These are phyloP conservation scores for Saposhnikovia divaricata DNA, from an alignment of 129 eudicot species.

Conservation along the genomic window DNA sequence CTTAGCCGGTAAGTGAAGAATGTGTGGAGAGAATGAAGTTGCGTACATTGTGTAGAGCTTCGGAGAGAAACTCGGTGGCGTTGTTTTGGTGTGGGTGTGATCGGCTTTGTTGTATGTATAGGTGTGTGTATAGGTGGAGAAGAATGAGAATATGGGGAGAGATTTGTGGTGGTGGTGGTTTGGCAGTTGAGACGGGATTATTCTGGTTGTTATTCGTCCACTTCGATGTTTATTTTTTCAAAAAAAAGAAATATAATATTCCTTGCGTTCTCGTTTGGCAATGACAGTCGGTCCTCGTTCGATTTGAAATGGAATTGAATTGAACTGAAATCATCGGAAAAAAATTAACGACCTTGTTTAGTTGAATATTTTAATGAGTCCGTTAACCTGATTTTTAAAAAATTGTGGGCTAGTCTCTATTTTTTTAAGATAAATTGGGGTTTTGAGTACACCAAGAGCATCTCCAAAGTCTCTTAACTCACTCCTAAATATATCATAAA, in stretches of 20 bases:
- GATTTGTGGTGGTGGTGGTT: constrained; percentile 17
- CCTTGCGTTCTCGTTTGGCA: neutral
- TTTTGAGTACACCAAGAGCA: too few species aligned
- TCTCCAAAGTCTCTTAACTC: too few species aligned
- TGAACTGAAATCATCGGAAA: too few species aligned
- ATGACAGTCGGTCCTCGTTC: too few species aligned
- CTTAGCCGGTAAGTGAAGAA: constrained; percentile 31
- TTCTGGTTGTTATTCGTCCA: constrained; percentile 33
- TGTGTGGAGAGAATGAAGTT: constrained; percentile 19
- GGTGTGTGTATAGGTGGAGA: neutral
- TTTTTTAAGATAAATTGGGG: too few species aligned
- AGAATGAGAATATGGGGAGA: neutral
- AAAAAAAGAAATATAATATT: neutral
- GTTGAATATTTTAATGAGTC: too few species aligned
- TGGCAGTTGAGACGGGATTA: constrained; percentile 6
- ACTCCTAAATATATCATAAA: too few species aligned
- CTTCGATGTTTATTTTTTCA: constrained; percentile 6
- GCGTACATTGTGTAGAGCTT: constrained; percentile 31
- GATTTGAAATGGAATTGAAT: too few species aligned
- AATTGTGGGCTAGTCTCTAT: too few species aligned
- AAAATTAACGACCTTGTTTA: too few species aligned
- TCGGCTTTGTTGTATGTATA: constrained; percentile 1
- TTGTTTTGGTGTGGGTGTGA: constrained; percentile 5
- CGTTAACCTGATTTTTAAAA: too few species aligned
- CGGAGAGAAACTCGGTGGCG: constrained; percentile 14